Percentiles rank a stretch among this genome's conserved stretches.
Evolutionary conservation across 768 basidiomycete genomes (phyloP).

Genomic region (Kwoniella mangroviensis): DNA sequence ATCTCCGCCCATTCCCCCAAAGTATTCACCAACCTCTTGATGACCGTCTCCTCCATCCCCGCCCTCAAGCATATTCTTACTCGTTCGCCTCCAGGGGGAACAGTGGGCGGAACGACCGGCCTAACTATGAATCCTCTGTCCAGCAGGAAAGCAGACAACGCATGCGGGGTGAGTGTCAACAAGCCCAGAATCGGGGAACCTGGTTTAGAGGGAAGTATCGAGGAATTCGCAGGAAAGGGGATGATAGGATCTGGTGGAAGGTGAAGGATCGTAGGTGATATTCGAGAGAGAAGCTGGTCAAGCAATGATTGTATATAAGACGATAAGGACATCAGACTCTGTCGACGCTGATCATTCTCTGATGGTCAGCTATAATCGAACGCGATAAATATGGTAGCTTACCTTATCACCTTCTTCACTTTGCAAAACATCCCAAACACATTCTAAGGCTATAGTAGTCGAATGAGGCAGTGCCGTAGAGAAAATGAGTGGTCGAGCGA

Average conservation of each 20-base stretch:
- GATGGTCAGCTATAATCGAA: no score
- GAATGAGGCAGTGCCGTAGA: constrained; percentile 81
- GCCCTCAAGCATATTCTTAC: constrained; percentile 89
- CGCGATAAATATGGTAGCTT: constrained; percentile 28
- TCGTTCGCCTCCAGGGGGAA: constrained; percentile 81
- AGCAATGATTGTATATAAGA: constrained; percentile 55
- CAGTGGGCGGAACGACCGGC: constrained; percentile 70
- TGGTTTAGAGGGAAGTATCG: constrained; percentile 57
- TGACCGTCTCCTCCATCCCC: constrained; percentile 69
- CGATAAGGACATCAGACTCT: constrained; percentile 51
- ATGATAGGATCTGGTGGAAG: constrained; percentile 18
- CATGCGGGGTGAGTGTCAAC: constrained; percentile 74
- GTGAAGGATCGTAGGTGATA: constrained; percentile 20
- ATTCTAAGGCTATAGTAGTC: constrained; percentile 74
- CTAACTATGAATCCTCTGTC: constrained; percentile 56
- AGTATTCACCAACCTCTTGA: constrained; percentile 65
- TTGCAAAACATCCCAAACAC: constrained; percentile 77
- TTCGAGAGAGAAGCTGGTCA: constrained; percentile 18
- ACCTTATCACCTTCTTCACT: constrained; percentile 70
- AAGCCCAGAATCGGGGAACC: constrained; percentile 83
- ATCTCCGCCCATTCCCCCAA: constrained; percentile 58
- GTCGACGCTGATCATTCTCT: constrained; percentile 28
- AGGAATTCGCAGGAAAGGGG: neutral
- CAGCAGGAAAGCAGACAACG: constrained; percentile 71
- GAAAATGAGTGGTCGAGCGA: constrained; percentile 87